These are phyloP conservation scores for Vigna radiata DNA, from an alignment of 306 rosid genomes.

Conservation along the genomic window DNA sequence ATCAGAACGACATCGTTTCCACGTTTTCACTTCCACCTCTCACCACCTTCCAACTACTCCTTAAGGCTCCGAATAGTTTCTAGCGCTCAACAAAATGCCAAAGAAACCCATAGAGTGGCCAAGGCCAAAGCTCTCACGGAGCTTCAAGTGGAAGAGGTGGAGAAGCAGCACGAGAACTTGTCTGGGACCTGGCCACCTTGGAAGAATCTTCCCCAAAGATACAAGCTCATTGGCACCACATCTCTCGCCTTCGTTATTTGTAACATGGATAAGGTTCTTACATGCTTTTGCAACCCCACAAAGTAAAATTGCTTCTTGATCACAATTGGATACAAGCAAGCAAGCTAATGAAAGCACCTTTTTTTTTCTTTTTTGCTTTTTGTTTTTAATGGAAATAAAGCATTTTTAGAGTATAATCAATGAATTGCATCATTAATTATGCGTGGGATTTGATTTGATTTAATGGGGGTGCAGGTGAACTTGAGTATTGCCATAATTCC, in stretches of 20 bases:
- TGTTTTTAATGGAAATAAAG: neutral
- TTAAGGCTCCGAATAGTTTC: slow-evolving; percentile 53
- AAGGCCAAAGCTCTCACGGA: slow-evolving; percentile 47
- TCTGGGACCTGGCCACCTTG: slow-evolving; percentile 83
- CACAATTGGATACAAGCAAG: neutral
- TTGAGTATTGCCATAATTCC: slow-evolving; percentile 96
- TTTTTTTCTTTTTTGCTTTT: neutral
- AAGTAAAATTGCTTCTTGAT: slow-evolving; percentile 9
- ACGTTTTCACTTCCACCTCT: slow-evolving; percentile 50
- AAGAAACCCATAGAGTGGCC: slow-evolving; percentile 47
- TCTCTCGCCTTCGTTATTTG: slow-evolving; percentile 94
- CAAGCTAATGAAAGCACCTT: neutral
- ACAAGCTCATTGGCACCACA: slow-evolving; percentile 83
- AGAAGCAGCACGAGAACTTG: neutral
- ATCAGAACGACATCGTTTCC: slow-evolving; percentile 37
- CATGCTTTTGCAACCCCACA: neutral
- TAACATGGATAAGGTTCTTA: slow-evolving; percentile 95
- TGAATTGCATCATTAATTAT: slow-evolving; percentile 25
- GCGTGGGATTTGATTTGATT: neutral
- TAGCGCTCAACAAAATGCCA: slow-evolving; percentile 53
- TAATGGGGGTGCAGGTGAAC: slow-evolving; percentile 74
- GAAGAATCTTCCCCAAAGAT: slow-evolving; percentile 86
- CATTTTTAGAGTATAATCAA: neutral
- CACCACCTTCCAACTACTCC: slow-evolving; percentile 43
- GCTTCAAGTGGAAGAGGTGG: slow-evolving; percentile 48